These are phyloP conservation scores for Ascodesmis nigricans DNA, from an alignment of 495 filamentous ascomycete species.

Conservation along the genomic window DNA sequence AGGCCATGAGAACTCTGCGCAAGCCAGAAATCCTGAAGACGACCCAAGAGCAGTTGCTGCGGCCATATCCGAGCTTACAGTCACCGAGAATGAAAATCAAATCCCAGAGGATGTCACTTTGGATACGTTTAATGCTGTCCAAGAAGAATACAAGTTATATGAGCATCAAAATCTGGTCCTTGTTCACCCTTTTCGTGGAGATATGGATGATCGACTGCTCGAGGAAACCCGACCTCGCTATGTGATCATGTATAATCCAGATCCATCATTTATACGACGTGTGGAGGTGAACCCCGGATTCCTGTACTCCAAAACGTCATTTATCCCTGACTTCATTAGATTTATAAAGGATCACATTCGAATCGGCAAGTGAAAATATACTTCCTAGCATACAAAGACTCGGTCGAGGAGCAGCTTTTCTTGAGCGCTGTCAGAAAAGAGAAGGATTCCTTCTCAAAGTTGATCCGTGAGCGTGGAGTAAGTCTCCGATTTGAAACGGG, in stretches of 20 bases:
- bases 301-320: not conserved
- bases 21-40: slow-evolving; percentile 59
- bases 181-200: slow-evolving; percentile 80
- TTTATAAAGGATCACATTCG: slow-evolving; percentile 82
- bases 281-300: slow-evolving; percentile 35
- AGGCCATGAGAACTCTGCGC: slow-evolving; percentile 37
- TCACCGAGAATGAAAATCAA: slow-evolving; percentile 39
- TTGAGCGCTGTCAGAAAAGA: slow-evolving; percentile 70
- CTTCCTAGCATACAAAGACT: slow-evolving; percentile 86
- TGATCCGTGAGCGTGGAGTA: slow-evolving; percentile 77
- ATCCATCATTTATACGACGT: slow-evolving; percentile 80
- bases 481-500: slow-evolving; percentile 5
- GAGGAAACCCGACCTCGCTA: slow-evolving; percentile 85
- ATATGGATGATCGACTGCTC: slow-evolving; percentile 85
- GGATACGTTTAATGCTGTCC: slow-evolving; percentile 71
- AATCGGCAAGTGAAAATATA: slow-evolving; percentile 78
- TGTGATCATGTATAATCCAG: slow-evolving; percentile 97
- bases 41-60: slow-evolving; percentile 49
- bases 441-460: slow-evolving; percentile 81
- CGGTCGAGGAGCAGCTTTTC: slow-evolving; percentile 91
- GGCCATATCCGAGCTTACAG: slow-evolving; percentile 43
- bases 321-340: slow-evolving; percentile 22
- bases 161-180: slow-evolving; percentile 78
- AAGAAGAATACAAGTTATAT: slow-evolving; percentile 79
- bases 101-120: slow-evolving; percentile 53